phyloP scores from a whole-genome alignment of 108 stramenopile species.

The Skeletonema menzelii region DNA sequence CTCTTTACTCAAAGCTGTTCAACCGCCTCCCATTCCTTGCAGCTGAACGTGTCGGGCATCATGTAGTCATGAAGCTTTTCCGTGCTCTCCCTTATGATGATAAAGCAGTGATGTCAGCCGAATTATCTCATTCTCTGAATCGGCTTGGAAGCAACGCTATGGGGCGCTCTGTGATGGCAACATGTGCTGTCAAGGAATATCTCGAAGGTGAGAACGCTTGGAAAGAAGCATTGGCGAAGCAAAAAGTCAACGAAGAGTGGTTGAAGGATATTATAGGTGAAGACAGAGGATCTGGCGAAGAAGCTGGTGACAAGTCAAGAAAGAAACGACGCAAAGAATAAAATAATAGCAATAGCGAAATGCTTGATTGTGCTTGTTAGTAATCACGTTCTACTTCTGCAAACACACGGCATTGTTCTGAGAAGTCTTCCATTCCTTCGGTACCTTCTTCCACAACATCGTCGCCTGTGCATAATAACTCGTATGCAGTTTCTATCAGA shows the following conservation, averaged over 20 bases:
- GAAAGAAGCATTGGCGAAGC: conserved; percentile 46
- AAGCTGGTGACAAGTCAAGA: conserved; percentile 9
- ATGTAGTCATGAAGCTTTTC: conserved; percentile 78
- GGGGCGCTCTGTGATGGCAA: conserved; percentile 70
- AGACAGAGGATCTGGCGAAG: conserved; percentile 13
- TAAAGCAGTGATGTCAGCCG: conserved; percentile 60
- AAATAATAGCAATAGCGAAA: conserved; percentile 6
- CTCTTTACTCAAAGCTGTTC: conserved; percentile 50
- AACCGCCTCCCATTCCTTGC: conserved; percentile 62
- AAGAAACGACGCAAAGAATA: conserved; percentile 23
- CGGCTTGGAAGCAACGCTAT: conserved; percentile 73
- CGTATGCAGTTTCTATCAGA: conserved; percentile 83
- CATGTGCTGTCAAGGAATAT: conserved; percentile 64
- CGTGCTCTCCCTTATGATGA: conserved; percentile 61
- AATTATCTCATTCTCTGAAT: conserved; percentile 65
- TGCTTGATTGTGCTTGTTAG: background rate
- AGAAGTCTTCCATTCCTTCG: conserved; percentile 80
- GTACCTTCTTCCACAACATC: conserved; percentile 20
- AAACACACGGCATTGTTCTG: conserved; percentile 85
- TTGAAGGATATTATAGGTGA: conserved; percentile 51
- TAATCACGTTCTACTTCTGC: conserved; percentile 34
- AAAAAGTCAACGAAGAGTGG: conserved; percentile 40
- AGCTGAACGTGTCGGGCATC: conserved; percentile 79
- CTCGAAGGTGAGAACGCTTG: conserved; percentile 57
- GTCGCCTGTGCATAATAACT: conserved; percentile 58